Conservation (phyloP, 2,329 filamentous ascomycete genomes). For the Bipolaris zeicola region DNA sequence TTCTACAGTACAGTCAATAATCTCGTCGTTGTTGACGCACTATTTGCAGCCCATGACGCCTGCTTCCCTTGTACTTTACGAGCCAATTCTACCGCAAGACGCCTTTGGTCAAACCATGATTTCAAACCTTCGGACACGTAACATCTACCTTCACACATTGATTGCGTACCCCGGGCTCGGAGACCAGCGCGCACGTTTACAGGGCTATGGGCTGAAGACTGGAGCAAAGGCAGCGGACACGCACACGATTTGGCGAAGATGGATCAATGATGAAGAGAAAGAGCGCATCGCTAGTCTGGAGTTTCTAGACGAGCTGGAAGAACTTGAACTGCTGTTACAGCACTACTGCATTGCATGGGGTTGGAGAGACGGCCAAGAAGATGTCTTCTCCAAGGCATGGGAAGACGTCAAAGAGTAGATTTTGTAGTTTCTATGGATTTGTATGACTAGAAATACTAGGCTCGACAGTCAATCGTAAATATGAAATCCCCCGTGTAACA, state of each 20-base stretch:
- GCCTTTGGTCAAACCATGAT: constrained; percentile 93
- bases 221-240: constrained; percentile 65
- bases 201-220: constrained; percentile 66
- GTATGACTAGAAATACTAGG: not conserved
- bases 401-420: constrained; percentile 28
- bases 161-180: constrained; percentile 70
- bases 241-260: constrained; percentile 75
- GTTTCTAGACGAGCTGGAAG: constrained; percentile 92
- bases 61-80: constrained; percentile 76
- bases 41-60: constrained; percentile 54
- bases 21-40: constrained; percentile 52
- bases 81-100: constrained; percentile 83
- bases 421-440: not conserved
- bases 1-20: constrained; percentile 65
- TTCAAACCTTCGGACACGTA: constrained; percentile 79
- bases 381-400: constrained; percentile 45
- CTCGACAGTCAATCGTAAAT: not conserved
- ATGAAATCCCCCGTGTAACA: not conserved
- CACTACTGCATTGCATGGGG: constrained; percentile 95
- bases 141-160: constrained; percentile 84
- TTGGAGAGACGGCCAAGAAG: constrained; percentile 63
- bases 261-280: constrained; percentile 74
- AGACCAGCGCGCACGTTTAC: constrained; percentile 72
- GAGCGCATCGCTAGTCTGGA: constrained; percentile 79
- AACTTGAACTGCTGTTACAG: constrained; percentile 83